These are phyloP conservation scores for Leptographium galeiforme DNA, from an alignment of 2,329 filamentous ascomycete species.

Conservation along the genomic window DNA sequence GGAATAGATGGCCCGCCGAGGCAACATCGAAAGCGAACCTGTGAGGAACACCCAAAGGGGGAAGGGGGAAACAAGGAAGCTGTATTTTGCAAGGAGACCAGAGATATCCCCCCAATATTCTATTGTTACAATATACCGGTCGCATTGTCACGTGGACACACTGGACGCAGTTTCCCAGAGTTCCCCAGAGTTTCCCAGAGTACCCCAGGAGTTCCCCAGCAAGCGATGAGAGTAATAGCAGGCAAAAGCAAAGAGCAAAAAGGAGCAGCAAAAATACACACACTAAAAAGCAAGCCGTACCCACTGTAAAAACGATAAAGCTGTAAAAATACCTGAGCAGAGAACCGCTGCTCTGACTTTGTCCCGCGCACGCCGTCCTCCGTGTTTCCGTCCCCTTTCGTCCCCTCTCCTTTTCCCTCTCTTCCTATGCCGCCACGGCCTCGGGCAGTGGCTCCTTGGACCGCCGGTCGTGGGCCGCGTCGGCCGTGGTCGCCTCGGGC, in stretches of 20 bases:
- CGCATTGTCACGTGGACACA: no score
- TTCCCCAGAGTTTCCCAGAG: no score
- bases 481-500: neutral
- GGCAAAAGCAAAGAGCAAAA: neutral
- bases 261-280: neutral
- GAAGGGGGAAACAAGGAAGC: neutral
- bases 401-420: no score
- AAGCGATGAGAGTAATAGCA: no score
- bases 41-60: neutral
- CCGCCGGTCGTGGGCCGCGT: neutral
- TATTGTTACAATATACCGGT: no score
- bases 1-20: neutral
- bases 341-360: neutral
- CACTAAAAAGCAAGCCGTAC: neutral
- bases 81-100: no score
- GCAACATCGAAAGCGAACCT: neutral
- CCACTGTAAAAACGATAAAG: no score
- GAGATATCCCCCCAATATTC: no score
- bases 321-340: neutral
- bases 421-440: neutral
- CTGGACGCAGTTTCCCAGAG: no score
- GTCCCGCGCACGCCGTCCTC: neutral
- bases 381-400: slow-evolving; percentile 4
- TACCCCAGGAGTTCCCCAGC: no score
- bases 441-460: neutral